These are phyloP conservation scores for Rhinocladiella mackenziei DNA, from an alignment of 2,329 filamentous ascomycete species.

Conservation along the genomic window DNA sequence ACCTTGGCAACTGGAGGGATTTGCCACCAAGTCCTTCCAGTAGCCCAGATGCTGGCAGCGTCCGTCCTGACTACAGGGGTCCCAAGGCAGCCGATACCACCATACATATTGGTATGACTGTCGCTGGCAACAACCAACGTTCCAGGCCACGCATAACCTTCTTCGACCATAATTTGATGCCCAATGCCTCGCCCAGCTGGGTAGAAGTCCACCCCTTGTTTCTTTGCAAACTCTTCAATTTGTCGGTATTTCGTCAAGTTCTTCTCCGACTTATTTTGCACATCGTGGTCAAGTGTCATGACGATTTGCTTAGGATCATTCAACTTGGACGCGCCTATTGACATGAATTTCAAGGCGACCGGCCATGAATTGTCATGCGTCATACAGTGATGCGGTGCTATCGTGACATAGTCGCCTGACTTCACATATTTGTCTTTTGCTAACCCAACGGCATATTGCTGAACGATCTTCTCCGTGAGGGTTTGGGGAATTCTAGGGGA, in stretches of 20 bases:
- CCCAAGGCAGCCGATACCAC: slow-evolving; percentile 68
- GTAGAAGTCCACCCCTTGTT: slow-evolving; percentile 74
- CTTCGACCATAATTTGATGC: slow-evolving; percentile 89
- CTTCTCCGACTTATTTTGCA: slow-evolving; percentile 72
- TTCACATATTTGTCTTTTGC: slow-evolving; percentile 68
- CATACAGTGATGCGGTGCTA: slow-evolving; percentile 71
- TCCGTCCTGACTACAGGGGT: slow-evolving; percentile 84
- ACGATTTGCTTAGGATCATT: slow-evolving; percentile 70
- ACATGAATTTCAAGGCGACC: slow-evolving; percentile 74
- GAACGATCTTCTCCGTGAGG: slow-evolving; percentile 88
- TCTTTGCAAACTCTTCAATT: slow-evolving; percentile 76
- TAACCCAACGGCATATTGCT: slow-evolving; percentile 54
- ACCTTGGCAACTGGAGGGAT: slow-evolving; percentile 79
- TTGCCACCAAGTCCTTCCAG: slow-evolving; percentile 80
- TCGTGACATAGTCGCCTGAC: slow-evolving; percentile 77
- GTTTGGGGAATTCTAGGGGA: slow-evolving; percentile 61
- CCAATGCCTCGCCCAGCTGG: slow-evolving; percentile 76
- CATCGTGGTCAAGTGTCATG: slow-evolving; percentile 81
- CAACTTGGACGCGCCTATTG: slow-evolving; percentile 71
- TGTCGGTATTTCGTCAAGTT: slow-evolving; percentile 79
- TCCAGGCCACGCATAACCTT: slow-evolving; percentile 78
- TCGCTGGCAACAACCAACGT: slow-evolving; percentile 72
- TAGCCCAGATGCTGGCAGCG: slow-evolving; percentile 80
- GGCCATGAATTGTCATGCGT: slow-evolving; percentile 83
- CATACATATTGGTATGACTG: slow-evolving; percentile 76